Percentiles rank a stretch among this genome's conserved stretches.
Evolutionary conservation across 2,329 filamentous ascomycete genomes (phyloP).

Genomic region (Cladorrhinum sp.): DNA sequence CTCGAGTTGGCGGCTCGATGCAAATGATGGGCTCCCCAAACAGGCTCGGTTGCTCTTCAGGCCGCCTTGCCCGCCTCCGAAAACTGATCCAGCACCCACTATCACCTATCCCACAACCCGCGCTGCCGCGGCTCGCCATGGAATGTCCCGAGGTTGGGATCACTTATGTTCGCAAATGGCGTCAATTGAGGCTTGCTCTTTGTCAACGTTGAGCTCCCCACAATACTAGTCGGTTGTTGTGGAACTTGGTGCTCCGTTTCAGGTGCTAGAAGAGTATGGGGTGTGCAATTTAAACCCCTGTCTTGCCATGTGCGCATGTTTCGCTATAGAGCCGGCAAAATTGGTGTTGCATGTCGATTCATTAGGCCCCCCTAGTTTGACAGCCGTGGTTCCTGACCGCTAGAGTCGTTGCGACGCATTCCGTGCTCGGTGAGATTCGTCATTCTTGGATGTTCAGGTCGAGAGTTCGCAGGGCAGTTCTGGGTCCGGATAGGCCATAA

Average conservation of each 20-base stretch:
- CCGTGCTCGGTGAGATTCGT: constrained; percentile 12
- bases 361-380: constrained; percentile 13
- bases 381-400: constrained; percentile 17
- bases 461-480: constrained; percentile 4
- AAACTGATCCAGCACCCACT: not conserved
- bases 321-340: constrained; percentile 35
- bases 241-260: constrained; percentile 19
- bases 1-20: not conserved
- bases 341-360: constrained; percentile 21
- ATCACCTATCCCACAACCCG: constrained; percentile 13
- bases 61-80: constrained; percentile 10
- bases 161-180: not conserved
- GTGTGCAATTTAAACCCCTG: constrained; percentile 25
- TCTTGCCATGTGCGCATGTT: constrained; percentile 35
- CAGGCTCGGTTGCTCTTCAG: constrained; percentile 7
- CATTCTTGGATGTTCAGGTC: constrained; percentile 11
- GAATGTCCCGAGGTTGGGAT: constrained; percentile 5
- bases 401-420: constrained; percentile 3
- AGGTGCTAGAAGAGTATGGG: constrained; percentile 14
- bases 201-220: not conserved
- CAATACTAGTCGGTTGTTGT: not conserved
- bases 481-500: constrained; percentile 1
- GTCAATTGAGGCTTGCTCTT: not conserved
- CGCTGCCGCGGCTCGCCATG: constrained; percentile 4
- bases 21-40: constrained; percentile 1